phyloP scores from a whole-genome alignment of 345 rosid species.

The Xanthoceras sorbifolium region DNA sequence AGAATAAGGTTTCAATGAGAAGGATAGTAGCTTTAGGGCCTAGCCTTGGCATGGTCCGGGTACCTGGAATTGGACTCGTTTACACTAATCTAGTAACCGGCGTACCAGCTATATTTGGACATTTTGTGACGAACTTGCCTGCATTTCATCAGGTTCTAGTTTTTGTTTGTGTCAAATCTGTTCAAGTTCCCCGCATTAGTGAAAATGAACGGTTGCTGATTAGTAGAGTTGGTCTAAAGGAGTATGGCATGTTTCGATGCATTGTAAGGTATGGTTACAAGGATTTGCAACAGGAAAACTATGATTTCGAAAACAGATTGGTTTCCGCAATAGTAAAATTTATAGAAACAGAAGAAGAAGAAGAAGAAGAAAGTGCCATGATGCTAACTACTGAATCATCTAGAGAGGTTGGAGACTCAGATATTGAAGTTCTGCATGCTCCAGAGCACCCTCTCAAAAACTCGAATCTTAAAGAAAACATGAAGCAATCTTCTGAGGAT shows the following conservation, averaged over 20 bases:
- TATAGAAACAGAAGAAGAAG: slow-evolving; percentile 51
- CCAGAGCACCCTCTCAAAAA: neutral
- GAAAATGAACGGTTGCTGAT: slow-evolving; percentile 67
- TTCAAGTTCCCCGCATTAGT: slow-evolving; percentile 71
- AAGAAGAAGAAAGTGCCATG: neutral
- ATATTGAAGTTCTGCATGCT: slow-evolving; percentile 8
- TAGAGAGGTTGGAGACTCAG: slow-evolving; percentile 17
- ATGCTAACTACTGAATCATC: neutral
- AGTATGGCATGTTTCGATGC: slow-evolving; percentile 80
- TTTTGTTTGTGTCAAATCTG: slow-evolving; percentile 74
- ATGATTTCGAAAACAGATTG: slow-evolving; percentile 64
- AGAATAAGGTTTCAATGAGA: slow-evolving; percentile 77
- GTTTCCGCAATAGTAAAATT: slow-evolving; percentile 53
- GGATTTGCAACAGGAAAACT: slow-evolving; percentile 69
- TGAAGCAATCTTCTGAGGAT: slow-evolving; percentile 13
- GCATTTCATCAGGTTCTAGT: slow-evolving; percentile 81
- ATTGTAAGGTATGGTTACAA: slow-evolving; percentile 84
- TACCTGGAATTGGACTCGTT: slow-evolving; percentile 82
- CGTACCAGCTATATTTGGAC: slow-evolving; percentile 82
- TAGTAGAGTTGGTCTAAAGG: slow-evolving; percentile 71
- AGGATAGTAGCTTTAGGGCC: slow-evolving; percentile 68
- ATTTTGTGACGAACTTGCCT: slow-evolving; percentile 77
- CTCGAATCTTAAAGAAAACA: slow-evolving; percentile 16
- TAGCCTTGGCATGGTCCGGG: slow-evolving; percentile 80
- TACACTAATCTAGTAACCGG: slow-evolving; percentile 72